These are phyloP conservation scores for Pseudotsuga menziesii DNA, from an alignment of 75 land plant species.

Conservation along the genomic window DNA sequence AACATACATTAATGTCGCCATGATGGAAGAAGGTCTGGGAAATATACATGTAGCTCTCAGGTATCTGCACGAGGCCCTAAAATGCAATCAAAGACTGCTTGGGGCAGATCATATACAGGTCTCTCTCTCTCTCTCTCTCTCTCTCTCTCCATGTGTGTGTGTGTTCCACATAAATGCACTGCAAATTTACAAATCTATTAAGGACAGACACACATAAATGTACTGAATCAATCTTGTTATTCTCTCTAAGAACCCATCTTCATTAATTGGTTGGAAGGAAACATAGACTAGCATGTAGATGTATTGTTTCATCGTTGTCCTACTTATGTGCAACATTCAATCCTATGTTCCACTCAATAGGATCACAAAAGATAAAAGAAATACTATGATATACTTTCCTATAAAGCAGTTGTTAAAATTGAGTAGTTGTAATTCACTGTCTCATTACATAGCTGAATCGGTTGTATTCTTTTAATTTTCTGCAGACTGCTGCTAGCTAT, in stretches of 20 bases:
- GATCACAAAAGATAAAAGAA: background rate
- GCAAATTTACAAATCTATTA: background rate
- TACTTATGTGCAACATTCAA: background rate
- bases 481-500: conserved; percentile 97
- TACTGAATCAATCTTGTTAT: background rate
- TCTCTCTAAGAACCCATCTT: background rate
- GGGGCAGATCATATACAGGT: conserved; percentile 99
- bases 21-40: conserved; percentile 99
- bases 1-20: conserved; percentile 95
- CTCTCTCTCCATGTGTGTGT: background rate
- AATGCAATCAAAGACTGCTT: conserved; percentile 86
- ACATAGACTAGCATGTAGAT: conserved; percentile 1
- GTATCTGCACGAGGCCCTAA: conserved; percentile 91
- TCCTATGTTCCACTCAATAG: background rate
- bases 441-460: background rate
- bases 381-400: background rate
- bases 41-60: conserved; percentile 93
- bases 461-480: background rate
- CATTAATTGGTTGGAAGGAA: background rate
- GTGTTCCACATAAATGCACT: background rate
- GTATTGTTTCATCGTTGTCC: background rate
- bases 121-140: conserved; percentile 16
- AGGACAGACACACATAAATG: background rate
- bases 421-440: background rate
- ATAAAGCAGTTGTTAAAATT: background rate